Conservation (phyloP, 495 filamentous ascomycete species). For the Annulohypoxylon nitens region DNA sequence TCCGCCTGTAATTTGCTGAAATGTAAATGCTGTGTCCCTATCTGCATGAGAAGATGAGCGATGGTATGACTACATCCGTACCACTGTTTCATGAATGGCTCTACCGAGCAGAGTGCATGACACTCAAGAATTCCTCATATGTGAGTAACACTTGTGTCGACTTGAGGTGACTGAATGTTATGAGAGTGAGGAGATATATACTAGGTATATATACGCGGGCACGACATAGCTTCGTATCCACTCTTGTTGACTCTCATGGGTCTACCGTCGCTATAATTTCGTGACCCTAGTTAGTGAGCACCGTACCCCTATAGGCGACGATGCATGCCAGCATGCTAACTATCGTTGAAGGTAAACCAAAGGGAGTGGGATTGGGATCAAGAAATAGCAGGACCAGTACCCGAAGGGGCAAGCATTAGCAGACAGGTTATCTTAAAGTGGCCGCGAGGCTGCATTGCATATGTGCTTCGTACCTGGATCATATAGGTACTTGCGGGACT, state of each 20-base stretch:
- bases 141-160: not conserved
- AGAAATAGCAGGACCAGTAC: slow-evolving; percentile 15
- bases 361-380: slow-evolving; percentile 3
- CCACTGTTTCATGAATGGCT: slow-evolving; percentile 38
- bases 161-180: not conserved
- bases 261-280: not conserved
- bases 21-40: slow-evolving; percentile 22
- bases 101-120: slow-evolving; percentile 9
- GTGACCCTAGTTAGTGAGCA: slow-evolving; percentile 9
- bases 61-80: slow-evolving; percentile 35
- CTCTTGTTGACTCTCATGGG: not conserved
- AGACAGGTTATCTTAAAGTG: slow-evolving; percentile 31
- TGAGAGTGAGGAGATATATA: not conserved
- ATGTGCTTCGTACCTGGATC: slow-evolving; percentile 22
- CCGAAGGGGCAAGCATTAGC: slow-evolving; percentile 25
- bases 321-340: slow-evolving; percentile 2
- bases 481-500: slow-evolving; percentile 49
- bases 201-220: not conserved
- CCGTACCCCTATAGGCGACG: not conserved
- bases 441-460: slow-evolving; percentile 46
- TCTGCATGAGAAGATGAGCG: not conserved
- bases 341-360: slow-evolving; percentile 5
- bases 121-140: slow-evolving; percentile 13
- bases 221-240: not conserved
- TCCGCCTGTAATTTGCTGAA: slow-evolving; percentile 7